Conservation (phyloP, 1,284 basidiomycete genomes). For the Malassezia sympodialis region DNA sequence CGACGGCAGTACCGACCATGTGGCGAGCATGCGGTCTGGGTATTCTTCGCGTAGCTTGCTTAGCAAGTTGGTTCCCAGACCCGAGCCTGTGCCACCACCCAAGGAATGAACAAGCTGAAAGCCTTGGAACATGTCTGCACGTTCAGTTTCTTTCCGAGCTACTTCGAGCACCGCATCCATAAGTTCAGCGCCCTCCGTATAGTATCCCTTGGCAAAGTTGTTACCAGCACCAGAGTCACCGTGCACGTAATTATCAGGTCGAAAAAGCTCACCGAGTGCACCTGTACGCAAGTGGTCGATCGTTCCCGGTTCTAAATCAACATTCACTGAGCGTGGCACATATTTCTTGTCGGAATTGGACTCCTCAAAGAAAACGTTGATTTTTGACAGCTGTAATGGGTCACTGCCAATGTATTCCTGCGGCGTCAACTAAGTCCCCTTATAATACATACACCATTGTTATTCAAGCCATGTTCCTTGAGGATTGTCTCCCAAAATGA, state of each 20-base stretch:
- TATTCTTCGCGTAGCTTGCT: conserved; percentile 48
- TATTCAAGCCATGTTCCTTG: conserved; percentile 45
- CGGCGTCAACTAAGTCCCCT: neutral
- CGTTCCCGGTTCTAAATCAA: conserved; percentile 85
- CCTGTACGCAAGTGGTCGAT: conserved; percentile 62
- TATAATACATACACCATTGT: conserved; percentile 32
- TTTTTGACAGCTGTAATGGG: conserved; percentile 31
- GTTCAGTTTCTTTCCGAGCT: conserved; percentile 54
- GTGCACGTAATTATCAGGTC: conserved; percentile 65
- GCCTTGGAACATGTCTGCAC: conserved; percentile 78
- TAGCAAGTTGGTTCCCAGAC: conserved; percentile 40
- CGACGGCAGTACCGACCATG: conserved; percentile 81
- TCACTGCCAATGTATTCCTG: conserved; percentile 41
- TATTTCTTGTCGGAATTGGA: conserved; percentile 40
- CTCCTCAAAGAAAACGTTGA: conserved; percentile 47
- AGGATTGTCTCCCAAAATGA: conserved; percentile 47
- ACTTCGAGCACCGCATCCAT: conserved; percentile 66
- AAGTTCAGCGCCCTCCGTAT: conserved; percentile 59
- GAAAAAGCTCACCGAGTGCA: conserved; percentile 64
- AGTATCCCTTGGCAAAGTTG: conserved; percentile 69
- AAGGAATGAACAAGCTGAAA: conserved; percentile 88
- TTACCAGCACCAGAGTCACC: conserved; percentile 65
- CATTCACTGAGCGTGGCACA: conserved; percentile 44
- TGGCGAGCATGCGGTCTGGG: conserved; percentile 73
- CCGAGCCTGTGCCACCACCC: conserved; percentile 62